A percentile compares a stretch with the other conserved stretches of the same genome.
Conservation (phyloP, 2,329 filamentous ascomycete species). For the Cladosporium velox region DNA sequence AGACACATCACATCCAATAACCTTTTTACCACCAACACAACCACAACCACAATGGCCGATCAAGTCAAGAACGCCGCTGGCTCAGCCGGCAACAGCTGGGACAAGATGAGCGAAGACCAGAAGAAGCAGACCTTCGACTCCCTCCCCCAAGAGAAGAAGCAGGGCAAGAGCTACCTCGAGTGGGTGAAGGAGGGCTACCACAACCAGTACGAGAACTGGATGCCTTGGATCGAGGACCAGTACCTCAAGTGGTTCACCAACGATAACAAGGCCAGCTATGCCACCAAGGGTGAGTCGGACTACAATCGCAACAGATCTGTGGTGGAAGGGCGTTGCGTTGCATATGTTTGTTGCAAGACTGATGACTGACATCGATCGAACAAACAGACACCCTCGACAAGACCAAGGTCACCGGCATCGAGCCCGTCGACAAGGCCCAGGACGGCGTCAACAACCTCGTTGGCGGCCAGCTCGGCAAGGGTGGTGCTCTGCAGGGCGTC, state of each 20-base stretch:
- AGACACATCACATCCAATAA: not conserved
- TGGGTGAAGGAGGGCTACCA: conserved; percentile 67
- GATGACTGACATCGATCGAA: not conserved
- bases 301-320: no score
- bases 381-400: conserved; percentile 64
- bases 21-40: not conserved
- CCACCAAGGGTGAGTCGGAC: conserved; percentile 60
- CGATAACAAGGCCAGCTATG: conserved; percentile 74
- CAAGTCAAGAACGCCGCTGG: conserved; percentile 24
- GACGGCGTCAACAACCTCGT: conserved; percentile 66
- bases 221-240: conserved; percentile 74
- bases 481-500: conserved; percentile 65
- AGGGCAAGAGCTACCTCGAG: conserved; percentile 48
- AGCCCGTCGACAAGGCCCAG: conserved; percentile 68
- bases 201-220: conserved; percentile 72
- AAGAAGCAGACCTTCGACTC: conserved; percentile 38
- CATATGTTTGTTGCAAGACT: not conserved
- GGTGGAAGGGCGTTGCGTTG: not conserved
- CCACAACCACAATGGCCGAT: conserved; percentile 17
- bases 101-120: conserved; percentile 39
- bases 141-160: conserved; percentile 36
- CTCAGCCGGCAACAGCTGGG: conserved; percentile 35
- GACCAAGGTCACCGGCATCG: conserved; percentile 67
- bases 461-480: conserved; percentile 66
- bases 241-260: conserved; percentile 73